Evolutionary conservation across 306 rosid genomes (phyloP).

Genomic region (Begonia masoniana): DNA sequence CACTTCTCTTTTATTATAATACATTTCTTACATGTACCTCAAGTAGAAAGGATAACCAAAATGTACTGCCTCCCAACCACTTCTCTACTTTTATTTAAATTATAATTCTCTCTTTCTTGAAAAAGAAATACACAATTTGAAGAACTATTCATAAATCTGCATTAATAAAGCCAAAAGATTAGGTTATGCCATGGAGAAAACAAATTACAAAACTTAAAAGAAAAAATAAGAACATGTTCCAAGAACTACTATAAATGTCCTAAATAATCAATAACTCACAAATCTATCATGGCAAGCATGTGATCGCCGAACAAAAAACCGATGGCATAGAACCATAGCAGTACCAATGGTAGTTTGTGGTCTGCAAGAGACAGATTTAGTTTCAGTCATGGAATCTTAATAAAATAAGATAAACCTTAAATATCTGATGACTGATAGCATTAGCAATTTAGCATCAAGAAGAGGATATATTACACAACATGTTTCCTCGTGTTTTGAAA

Average conservation of each 20-base stretch:
- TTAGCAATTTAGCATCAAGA: too few relatives aligned
- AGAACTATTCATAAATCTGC: too few relatives aligned
- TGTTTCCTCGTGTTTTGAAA: too few relatives aligned
- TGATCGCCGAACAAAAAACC: constrained; percentile 77
- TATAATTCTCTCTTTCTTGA: neutral
- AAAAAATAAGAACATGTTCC: neutral
- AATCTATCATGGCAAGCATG: constrained; percentile 97
- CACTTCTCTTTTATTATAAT: too few relatives aligned
- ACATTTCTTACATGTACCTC: too few relatives aligned
- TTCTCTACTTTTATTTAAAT: neutral
- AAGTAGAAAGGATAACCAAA: too few relatives aligned
- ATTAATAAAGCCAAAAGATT: neutral
- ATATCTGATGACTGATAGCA: neutral
- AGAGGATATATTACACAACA: too few relatives aligned
- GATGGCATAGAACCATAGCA: constrained; percentile 97
- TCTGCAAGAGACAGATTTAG: constrained; percentile 36
- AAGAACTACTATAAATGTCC: constrained; percentile 3
- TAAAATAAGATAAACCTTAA: neutral
- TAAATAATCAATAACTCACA: constrained; percentile 38
- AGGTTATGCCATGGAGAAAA: too few relatives aligned
- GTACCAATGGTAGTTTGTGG: constrained; percentile 92
- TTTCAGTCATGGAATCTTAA: neutral
- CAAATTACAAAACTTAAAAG: too few relatives aligned
- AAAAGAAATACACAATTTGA: too few relatives aligned
- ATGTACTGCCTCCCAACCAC: too few relatives aligned